These are phyloP conservation scores for Salix purpurea DNA, from an alignment of 345 rosid genomes.

Conservation along the genomic window DNA sequence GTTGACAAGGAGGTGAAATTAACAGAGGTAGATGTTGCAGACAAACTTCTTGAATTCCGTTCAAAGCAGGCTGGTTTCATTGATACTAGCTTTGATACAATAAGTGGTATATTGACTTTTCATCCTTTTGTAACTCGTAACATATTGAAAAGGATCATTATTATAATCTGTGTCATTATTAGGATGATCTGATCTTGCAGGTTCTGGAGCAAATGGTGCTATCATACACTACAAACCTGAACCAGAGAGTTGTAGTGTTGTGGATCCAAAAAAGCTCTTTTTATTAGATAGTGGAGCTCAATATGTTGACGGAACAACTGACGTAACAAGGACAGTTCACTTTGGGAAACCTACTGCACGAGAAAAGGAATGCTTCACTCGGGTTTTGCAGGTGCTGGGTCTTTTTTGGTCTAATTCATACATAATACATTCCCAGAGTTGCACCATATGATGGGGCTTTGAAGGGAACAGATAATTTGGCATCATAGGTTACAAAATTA, in stretches of 20 bases:
- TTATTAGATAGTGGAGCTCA: slow-evolving; percentile 96
- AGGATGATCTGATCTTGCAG: slow-evolving; percentile 34
- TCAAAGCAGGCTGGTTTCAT: slow-evolving; percentile 72
- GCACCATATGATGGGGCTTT: not conserved
- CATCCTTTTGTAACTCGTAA: slow-evolving; percentile 2
- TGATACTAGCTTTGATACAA: slow-evolving; percentile 95
- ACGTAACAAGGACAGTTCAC: slow-evolving; percentile 91
- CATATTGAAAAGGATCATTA: not conserved
- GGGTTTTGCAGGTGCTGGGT: slow-evolving; percentile 69
- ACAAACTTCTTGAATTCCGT: slow-evolving; percentile 83
- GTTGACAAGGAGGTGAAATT: slow-evolving; percentile 49
- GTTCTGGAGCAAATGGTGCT: slow-evolving; percentile 96
- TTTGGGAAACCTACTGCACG: slow-evolving; percentile 73
- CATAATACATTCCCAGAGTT: not conserved
- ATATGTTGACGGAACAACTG: slow-evolving; percentile 92
- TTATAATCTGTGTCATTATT: slow-evolving; percentile 7
- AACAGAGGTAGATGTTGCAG: slow-evolving; percentile 86
- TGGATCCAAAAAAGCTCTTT: slow-evolving; percentile 68
- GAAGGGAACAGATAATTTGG: not conserved
- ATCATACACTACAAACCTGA: slow-evolving; percentile 91
- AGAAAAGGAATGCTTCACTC: slow-evolving; percentile 88
- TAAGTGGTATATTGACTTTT: slow-evolving; percentile 60
- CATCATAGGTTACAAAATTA: not conserved
- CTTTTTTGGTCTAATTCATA: slow-evolving; percentile 2
- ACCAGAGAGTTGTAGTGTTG: slow-evolving; percentile 69